Evolutionary conservation across 176 grass and related monocot species (phyloP).

Genomic region (Calamus simplicifolius): DNA sequence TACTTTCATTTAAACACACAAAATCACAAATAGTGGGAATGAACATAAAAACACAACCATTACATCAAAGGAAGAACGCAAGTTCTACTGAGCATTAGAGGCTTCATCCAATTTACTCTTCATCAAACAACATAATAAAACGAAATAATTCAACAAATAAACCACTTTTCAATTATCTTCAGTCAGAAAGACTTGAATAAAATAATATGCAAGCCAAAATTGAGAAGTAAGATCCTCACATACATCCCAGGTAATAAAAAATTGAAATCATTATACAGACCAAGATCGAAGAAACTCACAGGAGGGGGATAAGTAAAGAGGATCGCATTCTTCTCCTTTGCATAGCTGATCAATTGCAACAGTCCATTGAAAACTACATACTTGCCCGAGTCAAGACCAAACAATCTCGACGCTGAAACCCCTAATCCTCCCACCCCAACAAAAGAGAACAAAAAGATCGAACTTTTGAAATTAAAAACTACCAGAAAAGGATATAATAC

Average conservation of each 20-base stretch:
- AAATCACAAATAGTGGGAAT: too few relatives aligned
- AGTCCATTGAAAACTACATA: slow-evolving; percentile 78
- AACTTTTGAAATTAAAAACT: not conserved
- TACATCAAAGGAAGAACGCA: too few relatives aligned
- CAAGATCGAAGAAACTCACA: slow-evolving; percentile 31
- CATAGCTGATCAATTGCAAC: slow-evolving; percentile 78
- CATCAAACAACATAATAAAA: too few relatives aligned
- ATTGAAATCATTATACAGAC: not conserved
- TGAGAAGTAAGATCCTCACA: too few relatives aligned
- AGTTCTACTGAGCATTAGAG: too few relatives aligned
- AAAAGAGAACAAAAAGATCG: slow-evolving; percentile 1
- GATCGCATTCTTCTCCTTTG: slow-evolving; percentile 96
- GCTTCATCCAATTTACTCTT: too few relatives aligned
- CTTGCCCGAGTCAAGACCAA: slow-evolving; percentile 29
- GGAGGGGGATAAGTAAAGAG: slow-evolving; percentile 81
- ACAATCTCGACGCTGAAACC: not conserved
- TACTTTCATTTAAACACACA: too few relatives aligned
- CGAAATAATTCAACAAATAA: too few relatives aligned
- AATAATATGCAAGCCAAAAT: too few relatives aligned
- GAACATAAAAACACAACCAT: too few relatives aligned
- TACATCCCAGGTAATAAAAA: not conserved
- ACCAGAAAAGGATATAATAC: slow-evolving; percentile 73
- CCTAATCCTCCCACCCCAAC: not conserved
- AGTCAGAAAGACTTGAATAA: too few relatives aligned
- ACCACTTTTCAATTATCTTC: too few relatives aligned